Conservation (phyloP, 83 land plant genomes). For the Isoetes engelmannii region DNA sequence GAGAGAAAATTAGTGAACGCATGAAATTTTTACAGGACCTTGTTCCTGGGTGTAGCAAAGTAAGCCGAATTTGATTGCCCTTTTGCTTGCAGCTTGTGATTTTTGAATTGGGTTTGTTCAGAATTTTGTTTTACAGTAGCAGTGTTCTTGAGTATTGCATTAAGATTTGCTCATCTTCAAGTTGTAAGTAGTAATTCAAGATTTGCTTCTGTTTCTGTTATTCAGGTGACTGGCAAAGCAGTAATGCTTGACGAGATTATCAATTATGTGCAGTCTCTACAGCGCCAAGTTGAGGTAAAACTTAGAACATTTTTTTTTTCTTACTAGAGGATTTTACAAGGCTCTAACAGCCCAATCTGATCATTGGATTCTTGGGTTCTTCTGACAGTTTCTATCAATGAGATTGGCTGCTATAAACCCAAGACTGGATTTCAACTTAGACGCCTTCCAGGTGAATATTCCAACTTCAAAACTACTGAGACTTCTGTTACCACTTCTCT, state of each 20-base stretch:
- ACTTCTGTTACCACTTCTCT: neutral
- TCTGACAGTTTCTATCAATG: conserved; percentile 51
- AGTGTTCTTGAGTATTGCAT: too few relatives aligned
- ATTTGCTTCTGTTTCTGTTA: neutral
- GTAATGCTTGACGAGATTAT: conserved; percentile 47
- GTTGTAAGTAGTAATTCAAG: too few relatives aligned
- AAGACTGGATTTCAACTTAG: conserved; percentile 38
- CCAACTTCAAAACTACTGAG: neutral
- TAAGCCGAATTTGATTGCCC: neutral
- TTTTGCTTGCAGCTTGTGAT: neutral
- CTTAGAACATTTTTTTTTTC: neutral
- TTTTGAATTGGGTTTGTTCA: neutral
- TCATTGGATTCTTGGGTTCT: neutral
- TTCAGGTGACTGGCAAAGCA: conserved; percentile 11
- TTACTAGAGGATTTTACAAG: too few relatives aligned
- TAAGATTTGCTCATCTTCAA: too few relatives aligned
- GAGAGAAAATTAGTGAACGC: conserved; percentile 16
- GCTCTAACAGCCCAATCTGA: too few relatives aligned
- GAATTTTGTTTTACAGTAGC: neutral
- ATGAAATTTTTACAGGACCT: conserved; percentile 14
- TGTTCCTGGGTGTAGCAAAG: conserved; percentile 15
- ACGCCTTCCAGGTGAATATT: neutral
- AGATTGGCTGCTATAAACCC: conserved; percentile 57
- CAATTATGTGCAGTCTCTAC: conserved; percentile 83
- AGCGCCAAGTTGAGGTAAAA: conserved; percentile 44